phyloP scores from a whole-genome alignment of 768 basidiomycete species.

The Naganishia randhawae region DNA sequence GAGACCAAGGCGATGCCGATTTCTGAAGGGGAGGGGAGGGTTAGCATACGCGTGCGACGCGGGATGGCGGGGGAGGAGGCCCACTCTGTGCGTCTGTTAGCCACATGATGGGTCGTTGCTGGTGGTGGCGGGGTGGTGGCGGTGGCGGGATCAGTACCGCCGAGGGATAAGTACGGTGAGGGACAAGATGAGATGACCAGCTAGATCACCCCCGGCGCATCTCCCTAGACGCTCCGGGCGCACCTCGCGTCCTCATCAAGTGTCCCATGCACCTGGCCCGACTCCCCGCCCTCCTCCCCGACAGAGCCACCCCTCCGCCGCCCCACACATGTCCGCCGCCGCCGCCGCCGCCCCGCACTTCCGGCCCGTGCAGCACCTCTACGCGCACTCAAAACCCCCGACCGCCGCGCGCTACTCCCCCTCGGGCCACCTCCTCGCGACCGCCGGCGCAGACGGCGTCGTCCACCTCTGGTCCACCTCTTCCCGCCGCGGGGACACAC shows the following conservation, averaged over 20 bases:
- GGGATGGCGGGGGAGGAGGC: slow-evolving; percentile 16
- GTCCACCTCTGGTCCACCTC: slow-evolving; percentile 76
- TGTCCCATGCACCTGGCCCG: too few species aligned
- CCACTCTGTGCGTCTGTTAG: slow-evolving; percentile 60
- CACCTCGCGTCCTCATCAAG: too few species aligned
- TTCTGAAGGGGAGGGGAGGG: slow-evolving; percentile 55
- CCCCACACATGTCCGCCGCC: too few species aligned
- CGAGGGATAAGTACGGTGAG: background rate
- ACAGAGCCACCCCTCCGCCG: too few species aligned
- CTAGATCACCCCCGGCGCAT: too few species aligned
- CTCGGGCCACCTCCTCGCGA: slow-evolving; percentile 45
- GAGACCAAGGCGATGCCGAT: slow-evolving; percentile 95
- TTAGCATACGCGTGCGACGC: background rate
- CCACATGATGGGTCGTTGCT: slow-evolving; percentile 52
- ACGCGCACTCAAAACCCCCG: background rate
- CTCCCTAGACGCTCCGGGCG: too few species aligned
- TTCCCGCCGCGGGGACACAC: slow-evolving; percentile 56
- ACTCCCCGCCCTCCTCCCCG: too few species aligned
- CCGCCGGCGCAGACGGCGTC: slow-evolving; percentile 75
- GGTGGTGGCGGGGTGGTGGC: background rate
- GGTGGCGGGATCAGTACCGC: too few species aligned
- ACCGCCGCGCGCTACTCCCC: slow-evolving; percentile 17
- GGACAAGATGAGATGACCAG: background rate
- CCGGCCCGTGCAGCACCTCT: background rate
- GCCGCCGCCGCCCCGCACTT: too few species aligned